These are phyloP conservation scores for Trichoderma sp. DNA, from an alignment of 2,329 filamentous ascomycete genomes.

Conservation along the genomic window DNA sequence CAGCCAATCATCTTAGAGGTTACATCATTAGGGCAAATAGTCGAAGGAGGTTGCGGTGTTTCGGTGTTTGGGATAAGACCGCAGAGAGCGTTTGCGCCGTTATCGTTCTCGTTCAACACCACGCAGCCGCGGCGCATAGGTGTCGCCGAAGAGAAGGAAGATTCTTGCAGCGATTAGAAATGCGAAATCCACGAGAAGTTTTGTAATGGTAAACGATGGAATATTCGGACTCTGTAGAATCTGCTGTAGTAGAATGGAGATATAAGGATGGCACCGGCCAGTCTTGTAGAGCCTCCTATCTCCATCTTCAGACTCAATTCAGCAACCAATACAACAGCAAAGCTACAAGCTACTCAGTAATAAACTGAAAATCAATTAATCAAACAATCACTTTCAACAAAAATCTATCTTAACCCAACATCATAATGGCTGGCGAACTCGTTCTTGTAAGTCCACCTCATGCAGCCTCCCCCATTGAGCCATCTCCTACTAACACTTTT, in stretches of 20 bases:
- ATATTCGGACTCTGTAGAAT: background rate
- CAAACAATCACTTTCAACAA: background rate
- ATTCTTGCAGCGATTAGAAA: background rate
- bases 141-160: background rate
- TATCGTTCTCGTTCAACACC: background rate
- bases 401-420: background rate
- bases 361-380: background rate
- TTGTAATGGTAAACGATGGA: background rate
- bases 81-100: background rate
- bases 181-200: background rate
- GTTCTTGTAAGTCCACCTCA: slow-evolving; percentile 12
- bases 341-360: background rate
- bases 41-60: background rate
- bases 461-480: background rate
- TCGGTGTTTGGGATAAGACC: background rate
- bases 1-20: background rate
- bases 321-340: background rate
- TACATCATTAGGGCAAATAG: background rate
- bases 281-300: background rate
- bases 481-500: background rate
- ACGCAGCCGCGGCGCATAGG: background rate
- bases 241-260: background rate
- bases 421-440: slow-evolving; percentile 17
- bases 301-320: background rate
- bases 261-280: background rate